These are phyloP conservation scores for Verticillium nonalfalfae DNA, from an alignment of 2,329 filamentous ascomycete genomes.

Conservation along the genomic window DNA sequence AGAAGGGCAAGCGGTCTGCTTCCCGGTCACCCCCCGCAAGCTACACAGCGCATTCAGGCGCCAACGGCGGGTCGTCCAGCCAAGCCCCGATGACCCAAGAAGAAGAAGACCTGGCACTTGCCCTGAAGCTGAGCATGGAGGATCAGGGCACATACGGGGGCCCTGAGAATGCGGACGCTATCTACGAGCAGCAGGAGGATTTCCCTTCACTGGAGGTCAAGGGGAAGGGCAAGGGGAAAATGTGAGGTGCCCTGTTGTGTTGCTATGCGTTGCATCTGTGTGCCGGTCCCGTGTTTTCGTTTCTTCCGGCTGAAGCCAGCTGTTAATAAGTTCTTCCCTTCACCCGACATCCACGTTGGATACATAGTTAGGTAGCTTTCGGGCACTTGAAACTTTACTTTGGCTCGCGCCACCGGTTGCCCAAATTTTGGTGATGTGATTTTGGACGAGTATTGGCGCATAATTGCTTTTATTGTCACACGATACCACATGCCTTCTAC, in stretches of 20 bases:
- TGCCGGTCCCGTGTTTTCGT: background rate
- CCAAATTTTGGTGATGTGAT: too few relatives aligned
- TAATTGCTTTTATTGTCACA: too few relatives aligned
- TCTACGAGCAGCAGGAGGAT: slow-evolving; percentile 23
- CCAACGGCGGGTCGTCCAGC: slow-evolving; percentile 13
- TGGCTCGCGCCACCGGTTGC: too few relatives aligned
- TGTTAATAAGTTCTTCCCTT: background rate
- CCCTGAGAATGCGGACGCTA: slow-evolving; percentile 20
- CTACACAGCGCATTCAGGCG: slow-evolving; percentile 17
- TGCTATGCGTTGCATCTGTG: background rate
- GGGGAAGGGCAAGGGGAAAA: slow-evolving; percentile 38
- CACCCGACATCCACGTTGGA: background rate
- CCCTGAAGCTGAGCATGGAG: slow-evolving; percentile 53
- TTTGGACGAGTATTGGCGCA: too few relatives aligned
- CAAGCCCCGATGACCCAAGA: slow-evolving; percentile 9
- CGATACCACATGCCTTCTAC: too few relatives aligned
- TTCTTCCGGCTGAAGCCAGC: background rate
- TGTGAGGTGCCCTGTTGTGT: slow-evolving; percentile 7
- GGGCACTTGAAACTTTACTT: too few relatives aligned
- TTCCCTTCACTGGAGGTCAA: slow-evolving; percentile 32
- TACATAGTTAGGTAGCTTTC: too few relatives aligned
- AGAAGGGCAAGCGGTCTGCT: slow-evolving; percentile 31
- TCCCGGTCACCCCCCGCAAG: slow-evolving; percentile 28
- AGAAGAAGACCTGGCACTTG: slow-evolving; percentile 55
- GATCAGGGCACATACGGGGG: slow-evolving; percentile 29